Evolutionary conservation across 2,329 filamentous ascomycete species (phyloP), one percentile per base, ranked within the genome.

Genomic region (Colletotrichum filicis): DNA sequence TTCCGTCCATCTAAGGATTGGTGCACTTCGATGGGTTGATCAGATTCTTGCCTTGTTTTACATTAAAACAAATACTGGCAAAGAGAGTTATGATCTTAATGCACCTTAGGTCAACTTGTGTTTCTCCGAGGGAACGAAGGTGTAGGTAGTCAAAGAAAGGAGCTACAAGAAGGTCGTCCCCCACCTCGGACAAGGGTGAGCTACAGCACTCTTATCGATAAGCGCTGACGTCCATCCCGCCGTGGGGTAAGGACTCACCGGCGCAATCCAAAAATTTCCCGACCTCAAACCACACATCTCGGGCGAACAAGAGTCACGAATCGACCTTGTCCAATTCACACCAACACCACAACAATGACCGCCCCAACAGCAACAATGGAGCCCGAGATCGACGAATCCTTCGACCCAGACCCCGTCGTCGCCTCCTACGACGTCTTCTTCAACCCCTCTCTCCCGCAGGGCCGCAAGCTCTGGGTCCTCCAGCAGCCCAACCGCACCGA

Each of bases 341-440:
- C 37, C 37, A 24, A 24, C 35, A 26, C 59, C 5, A 3, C 5
- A 30, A 59, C 5, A 52, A 73, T 73, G 71, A 56, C 71, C 28
- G 71, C 71, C 60, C 71, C 71, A 19, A 73, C 28, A 66, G 71
- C 71, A 32, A 60, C 65, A 22, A 80, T 80, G 79, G 77, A 78
- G 58, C 68, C 77, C 35, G 72, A 76, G 7, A 7, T 19, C 67
- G 74, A 79, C 59, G 79, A 82, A 56, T 9, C 52, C 49, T 52
- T 63, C 52, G 88, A 91, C 59, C 82, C 88, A 24, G 93, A 95
- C 79, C 93, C 93, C 66, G 88, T 95, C 76, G 87, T 93, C 66
- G 88, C 91, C 55, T 91, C 89, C 74, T 98, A 98, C 88, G 90
- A 94, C 79, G 91, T 98, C 82, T 96, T 93, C 84, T 91, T 98